Percentiles rank a stretch among this genome's conserved stretches.
phyloP scores from a whole-genome alignment of 495 filamentous ascomycete genomes.

The Neurospora sp. region DNA sequence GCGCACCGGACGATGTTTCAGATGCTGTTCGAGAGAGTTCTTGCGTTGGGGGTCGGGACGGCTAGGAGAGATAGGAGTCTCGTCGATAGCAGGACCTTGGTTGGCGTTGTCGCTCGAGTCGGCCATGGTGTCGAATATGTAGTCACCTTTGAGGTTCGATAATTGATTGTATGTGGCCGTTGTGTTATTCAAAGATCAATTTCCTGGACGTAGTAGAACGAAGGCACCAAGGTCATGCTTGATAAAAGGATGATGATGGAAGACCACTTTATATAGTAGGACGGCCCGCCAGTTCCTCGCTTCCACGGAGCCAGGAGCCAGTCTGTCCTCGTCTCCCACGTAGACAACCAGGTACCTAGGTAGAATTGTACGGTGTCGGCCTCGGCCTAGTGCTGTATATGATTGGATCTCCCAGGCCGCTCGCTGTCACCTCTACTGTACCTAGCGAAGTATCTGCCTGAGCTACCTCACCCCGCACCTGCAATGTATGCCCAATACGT shows the following conservation, averaged over 20 bases:
- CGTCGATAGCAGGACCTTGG: conserved; percentile 23
- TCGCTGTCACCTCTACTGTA: background rate
- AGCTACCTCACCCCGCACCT: background rate
- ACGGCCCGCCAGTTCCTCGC: background rate
- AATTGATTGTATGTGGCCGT: background rate
- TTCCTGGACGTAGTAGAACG: background rate
- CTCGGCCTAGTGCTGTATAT: background rate
- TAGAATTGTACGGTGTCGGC: background rate
- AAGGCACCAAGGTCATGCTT: background rate
- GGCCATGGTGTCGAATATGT: conserved; percentile 25
- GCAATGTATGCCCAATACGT: background rate
- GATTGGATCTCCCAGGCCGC: background rate
- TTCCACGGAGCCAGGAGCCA: background rate
- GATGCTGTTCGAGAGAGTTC: conserved; percentile 81
- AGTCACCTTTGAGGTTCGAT: background rate
- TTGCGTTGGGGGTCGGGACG: conserved; percentile 49
- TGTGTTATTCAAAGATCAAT: background rate
- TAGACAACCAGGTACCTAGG: background rate
- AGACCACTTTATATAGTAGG: background rate
- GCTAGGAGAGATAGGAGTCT: conserved; percentile 57
- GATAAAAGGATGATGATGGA: background rate
- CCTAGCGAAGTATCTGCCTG: background rate
- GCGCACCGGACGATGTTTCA: conserved; percentile 66
- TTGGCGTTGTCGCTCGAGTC: conserved; percentile 17
- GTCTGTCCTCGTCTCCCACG: background rate